A percentile compares a stretch with the other conserved stretches of the same genome.
Conservation (phyloP, 805 yeast species). For the Wickerhamomyces ciferrii region DNA sequence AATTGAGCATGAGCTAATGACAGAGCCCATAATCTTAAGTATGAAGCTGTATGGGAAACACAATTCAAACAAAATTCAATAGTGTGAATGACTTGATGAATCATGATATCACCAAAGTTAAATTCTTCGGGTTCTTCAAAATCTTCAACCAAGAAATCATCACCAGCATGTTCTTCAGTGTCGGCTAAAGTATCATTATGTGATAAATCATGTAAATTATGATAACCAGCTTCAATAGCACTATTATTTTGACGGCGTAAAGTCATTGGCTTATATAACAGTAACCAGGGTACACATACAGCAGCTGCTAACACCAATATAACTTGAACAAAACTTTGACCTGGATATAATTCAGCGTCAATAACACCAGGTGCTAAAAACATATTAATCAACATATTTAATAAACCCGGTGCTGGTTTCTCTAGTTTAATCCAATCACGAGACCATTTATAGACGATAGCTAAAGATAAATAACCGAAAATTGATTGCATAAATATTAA, state of each 20-base stretch:
- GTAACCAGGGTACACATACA: constrained; percentile 87
- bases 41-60: constrained; percentile 98
- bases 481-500: constrained; percentile 93
- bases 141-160: constrained; percentile 36
- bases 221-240: constrained; percentile 46
- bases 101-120: constrained; percentile 89
- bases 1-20: constrained; percentile 96
- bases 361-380: constrained; percentile 88
- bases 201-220: constrained; percentile 31
- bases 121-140: constrained; percentile 51
- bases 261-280: constrained; percentile 77
- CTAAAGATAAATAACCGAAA: constrained; percentile 83
- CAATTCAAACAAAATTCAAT: constrained; percentile 96
- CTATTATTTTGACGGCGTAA: constrained; percentile 52
- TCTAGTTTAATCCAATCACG: constrained; percentile 82
- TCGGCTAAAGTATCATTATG: constrained; percentile 24
- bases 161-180: constrained; percentile 43
- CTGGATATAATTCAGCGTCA: constrained; percentile 73
- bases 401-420: constrained; percentile 83
- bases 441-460: constrained; percentile 91
- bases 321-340: constrained; percentile 76
- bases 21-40: constrained; percentile 93
- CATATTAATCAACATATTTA: constrained; percentile 95
- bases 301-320: constrained; percentile 70
- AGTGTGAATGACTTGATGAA: constrained; percentile 96